Percentiles rank a stretch among this genome's conserved stretches.
phyloP scores from a whole-genome alignment of 108 stramenopile species.

The Hondaea fermentalgiana region DNA sequence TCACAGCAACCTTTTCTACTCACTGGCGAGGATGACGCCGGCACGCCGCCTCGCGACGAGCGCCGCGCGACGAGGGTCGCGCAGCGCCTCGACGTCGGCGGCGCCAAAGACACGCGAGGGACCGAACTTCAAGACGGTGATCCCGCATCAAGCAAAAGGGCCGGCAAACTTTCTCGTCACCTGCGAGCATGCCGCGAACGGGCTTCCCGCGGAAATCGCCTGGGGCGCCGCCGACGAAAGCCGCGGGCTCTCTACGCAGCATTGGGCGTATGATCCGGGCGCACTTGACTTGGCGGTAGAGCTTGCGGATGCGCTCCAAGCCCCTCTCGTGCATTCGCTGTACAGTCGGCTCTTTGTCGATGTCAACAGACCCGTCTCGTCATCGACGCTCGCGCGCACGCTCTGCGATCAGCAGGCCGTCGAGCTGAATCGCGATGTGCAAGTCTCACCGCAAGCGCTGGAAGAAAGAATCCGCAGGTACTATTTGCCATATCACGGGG shows the following conservation, averaged over 20 bases:
- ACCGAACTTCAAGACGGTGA: not conserved
- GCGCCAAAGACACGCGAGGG: not conserved
- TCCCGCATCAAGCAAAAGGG: not conserved
- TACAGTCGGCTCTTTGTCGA: not conserved
- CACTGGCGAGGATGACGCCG: no score
- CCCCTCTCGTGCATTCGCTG: not conserved
- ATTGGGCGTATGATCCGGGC: conserved; percentile 10
- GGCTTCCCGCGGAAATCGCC: not conserved
- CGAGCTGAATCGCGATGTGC: not conserved
- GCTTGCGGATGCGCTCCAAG: not conserved
- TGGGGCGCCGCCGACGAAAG: not conserved
- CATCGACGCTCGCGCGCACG: not conserved
- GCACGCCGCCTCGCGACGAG: no score
- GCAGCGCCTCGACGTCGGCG: not conserved
- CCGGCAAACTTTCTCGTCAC: not conserved
- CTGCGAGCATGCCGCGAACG: not conserved
- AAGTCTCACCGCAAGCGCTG: not conserved
- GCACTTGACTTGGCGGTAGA: not conserved
- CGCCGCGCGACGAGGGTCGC: no score
- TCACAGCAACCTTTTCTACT: not conserved
- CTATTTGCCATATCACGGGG: not conserved
- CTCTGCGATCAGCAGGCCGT: not conserved
- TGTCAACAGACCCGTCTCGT: not conserved
- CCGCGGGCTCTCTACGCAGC: not conserved
- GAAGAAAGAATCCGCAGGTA: not conserved